phyloP scores from a whole-genome alignment of 176 grass and related monocot species.

The Typha latifolia region DNA sequence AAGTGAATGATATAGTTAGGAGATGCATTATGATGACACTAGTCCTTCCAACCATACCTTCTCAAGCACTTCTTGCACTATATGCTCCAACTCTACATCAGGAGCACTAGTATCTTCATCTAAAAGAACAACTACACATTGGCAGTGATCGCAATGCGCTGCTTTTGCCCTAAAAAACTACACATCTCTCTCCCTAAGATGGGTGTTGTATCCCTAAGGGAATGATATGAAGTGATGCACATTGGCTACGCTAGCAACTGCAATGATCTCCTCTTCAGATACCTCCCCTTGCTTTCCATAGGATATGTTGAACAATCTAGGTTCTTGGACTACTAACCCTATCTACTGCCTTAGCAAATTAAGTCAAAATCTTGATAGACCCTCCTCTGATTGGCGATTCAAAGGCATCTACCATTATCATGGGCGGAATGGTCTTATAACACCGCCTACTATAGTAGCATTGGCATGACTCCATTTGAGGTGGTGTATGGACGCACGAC shows the following conservation, averaged over 20 bases:
- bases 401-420: too few species aligned
- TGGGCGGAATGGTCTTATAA: too few species aligned
- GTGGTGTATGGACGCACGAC: too few species aligned
- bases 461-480: too few species aligned
- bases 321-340: slow-evolving; percentile 67
- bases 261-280: slow-evolving; percentile 54
- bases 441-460: too few species aligned
- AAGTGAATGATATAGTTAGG: slow-evolving; percentile 36
- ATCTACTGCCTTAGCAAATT: slow-evolving; percentile 60
- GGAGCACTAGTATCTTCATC: slow-evolving; percentile 51
- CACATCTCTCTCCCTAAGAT: slow-evolving; percentile 44
- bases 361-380: slow-evolving; percentile 42
- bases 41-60: slow-evolving; percentile 43
- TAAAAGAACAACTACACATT: slow-evolving; percentile 37
- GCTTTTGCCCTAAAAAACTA: slow-evolving; percentile 65
- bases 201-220: slow-evolving; percentile 40
- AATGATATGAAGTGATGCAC: slow-evolving; percentile 64
- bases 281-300: slow-evolving; percentile 47
- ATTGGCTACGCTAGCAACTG: slow-evolving; percentile 37
- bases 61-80: slow-evolving; percentile 43
- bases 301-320: slow-evolving; percentile 60
- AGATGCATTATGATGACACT: slow-evolving; percentile 32
- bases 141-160: slow-evolving; percentile 60
- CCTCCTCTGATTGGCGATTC: too few species aligned
- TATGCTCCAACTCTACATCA: slow-evolving; percentile 47